Evolutionary conservation across 768 basidiomycete species (phyloP).

Genomic region (Boletus pseudo-olivaceus): DNA sequence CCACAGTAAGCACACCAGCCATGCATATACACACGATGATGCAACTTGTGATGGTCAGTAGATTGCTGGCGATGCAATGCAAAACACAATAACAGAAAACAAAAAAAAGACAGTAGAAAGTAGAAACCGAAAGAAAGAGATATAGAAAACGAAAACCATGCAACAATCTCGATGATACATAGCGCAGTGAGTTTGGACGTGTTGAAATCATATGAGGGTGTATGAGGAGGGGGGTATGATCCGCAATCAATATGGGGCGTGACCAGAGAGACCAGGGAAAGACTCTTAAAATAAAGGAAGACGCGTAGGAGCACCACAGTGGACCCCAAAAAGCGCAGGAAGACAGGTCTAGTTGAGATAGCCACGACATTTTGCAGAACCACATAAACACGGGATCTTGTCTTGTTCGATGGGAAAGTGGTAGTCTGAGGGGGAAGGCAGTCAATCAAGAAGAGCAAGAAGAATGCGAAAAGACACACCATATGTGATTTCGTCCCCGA

Average conservation of each 20-base stretch:
- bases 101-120: not conserved
- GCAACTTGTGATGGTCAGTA: constrained; percentile 5
- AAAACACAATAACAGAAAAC: constrained; percentile 3
- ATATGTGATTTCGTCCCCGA: constrained; percentile 98
- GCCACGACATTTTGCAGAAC: constrained; percentile 88
- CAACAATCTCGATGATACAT: constrained; percentile 31
- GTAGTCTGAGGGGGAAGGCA: constrained; percentile 60
- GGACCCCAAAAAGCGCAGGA: not conserved
- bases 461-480: constrained; percentile 44
- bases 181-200: constrained; percentile 23
- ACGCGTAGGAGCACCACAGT: not conserved
- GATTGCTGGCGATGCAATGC: constrained; percentile 16
- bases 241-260: constrained; percentile 10
- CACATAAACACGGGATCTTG: constrained; percentile 91
- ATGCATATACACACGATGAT: not conserved
- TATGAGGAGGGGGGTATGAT: constrained; percentile 20
- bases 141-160: constrained; percentile 10
- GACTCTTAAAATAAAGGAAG: not conserved
- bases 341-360: constrained; percentile 76
- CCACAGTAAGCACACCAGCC: not conserved
- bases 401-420: constrained; percentile 99
- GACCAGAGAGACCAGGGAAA: constrained; percentile 4
- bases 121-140: not conserved
- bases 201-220: constrained; percentile 3
- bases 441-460: not conserved